These are phyloP conservation scores for Rhynchospora pubera DNA, from an alignment of 176 grass and related monocot genomes.

Conservation along the genomic window DNA sequence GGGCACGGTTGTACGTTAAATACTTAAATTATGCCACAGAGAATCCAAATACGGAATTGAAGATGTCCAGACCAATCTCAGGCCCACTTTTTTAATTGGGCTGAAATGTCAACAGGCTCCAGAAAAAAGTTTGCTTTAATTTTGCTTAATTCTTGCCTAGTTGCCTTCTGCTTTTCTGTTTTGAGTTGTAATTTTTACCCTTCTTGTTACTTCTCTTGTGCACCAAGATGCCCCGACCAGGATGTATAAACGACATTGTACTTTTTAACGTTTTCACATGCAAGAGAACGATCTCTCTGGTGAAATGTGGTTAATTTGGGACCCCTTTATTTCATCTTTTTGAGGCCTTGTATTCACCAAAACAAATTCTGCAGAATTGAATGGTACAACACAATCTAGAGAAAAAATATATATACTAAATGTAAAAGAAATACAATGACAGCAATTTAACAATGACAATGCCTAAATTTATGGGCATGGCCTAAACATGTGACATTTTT, in stretches of 20 bases:
- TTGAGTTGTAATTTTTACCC: background rate
- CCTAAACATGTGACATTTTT: background rate
- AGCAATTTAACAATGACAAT: slow-evolving; percentile 9
- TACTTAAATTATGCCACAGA: background rate
- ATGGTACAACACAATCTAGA: background rate
- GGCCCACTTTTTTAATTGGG: slow-evolving; percentile 15
- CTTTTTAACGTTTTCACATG: slow-evolving; percentile 4
- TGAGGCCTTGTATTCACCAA: background rate
- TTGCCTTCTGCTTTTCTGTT: background rate
- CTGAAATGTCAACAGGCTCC: slow-evolving; percentile 8
- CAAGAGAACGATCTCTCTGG: slow-evolving; percentile 3
- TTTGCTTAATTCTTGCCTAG: slow-evolving; percentile 4
- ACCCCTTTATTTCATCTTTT: background rate
- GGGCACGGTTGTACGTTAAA: background rate
- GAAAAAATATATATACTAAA: background rate
- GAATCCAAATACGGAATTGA: background rate
- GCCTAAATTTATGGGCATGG: background rate
- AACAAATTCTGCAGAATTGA: background rate
- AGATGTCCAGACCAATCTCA: background rate
- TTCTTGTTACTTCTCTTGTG: background rate
- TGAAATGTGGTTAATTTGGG: background rate
- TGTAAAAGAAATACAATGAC: background rate
- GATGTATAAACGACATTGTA: background rate
- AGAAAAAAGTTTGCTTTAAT: slow-evolving; percentile 15
- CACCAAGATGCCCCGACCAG: slow-evolving; percentile 3